Evolutionary conservation across 805 yeast genomes (phyloP), one percentile per base, ranked within the genome.

Genomic region (Nakazawaea anatomiae): DNA sequence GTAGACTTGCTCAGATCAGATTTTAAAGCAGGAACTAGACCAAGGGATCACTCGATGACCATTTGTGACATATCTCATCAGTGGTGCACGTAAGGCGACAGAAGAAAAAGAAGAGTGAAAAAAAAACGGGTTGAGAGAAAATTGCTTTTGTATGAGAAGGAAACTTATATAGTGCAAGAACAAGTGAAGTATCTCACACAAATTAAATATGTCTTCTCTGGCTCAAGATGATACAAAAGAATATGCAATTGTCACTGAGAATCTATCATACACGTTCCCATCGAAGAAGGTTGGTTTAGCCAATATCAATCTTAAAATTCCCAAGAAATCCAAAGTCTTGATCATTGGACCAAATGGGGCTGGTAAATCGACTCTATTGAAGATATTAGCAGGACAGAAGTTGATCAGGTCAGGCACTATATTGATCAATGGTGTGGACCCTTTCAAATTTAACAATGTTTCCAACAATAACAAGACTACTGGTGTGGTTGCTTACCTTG

Each of bases 271-370:
- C 66, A 80, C 77, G 30, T 92, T 87, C 61, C 79, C 85, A 1
- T 71, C 76, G 48, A 71, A 76, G 4, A 75, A 76, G 47, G 77
- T 87, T 3, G 96, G 96, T 0, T 71, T 94, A 12, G 76, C 77
- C 32, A 74, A 87, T 44, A 76, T 92, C 54, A 72, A 74, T 38
- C 60, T 94, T 40, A 57, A 70, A 10, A 74, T 94, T 25, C 82
- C 84, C 1, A 80, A 86, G 76, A 82, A 86, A 6, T 79, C 92
- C 1, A 76, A 96, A 53, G 81, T 91, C 9, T 71, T 94, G 36
- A 66, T 94, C 6, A 76, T 94, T 28, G 99, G 99, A 0, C 96
- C 98, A 10, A 91, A 91, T 60, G 99, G 99, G 18, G 98, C 99
- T 1, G 98, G 99, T 4, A 94, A 94, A 65, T 88, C 97, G 1